Percentiles rank a stretch among this genome's conserved stretches.
These are phyloP conservation scores for Blastomyces emzantsi DNA, from an alignment of 2,329 filamentous ascomycete genomes.

Conservation along the genomic window DNA sequence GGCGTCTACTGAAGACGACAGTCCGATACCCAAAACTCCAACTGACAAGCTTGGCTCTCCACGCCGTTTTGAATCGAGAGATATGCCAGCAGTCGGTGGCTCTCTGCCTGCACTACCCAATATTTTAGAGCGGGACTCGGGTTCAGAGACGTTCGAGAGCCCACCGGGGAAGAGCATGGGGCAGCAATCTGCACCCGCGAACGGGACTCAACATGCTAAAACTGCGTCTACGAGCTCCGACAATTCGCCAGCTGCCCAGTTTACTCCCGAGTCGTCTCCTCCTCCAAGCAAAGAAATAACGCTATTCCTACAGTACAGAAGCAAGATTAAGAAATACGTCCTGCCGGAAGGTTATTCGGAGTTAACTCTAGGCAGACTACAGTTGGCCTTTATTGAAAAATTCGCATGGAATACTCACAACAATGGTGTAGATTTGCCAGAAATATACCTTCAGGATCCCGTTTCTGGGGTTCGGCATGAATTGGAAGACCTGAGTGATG, in stretches of 20 bases:
- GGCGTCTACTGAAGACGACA: conserved; percentile 27
- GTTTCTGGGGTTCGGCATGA: conserved; percentile 95
- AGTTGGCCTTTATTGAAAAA: conserved; percentile 96
- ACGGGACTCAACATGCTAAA: conserved; percentile 7
- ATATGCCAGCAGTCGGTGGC: conserved; percentile 42
- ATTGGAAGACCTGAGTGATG: conserved; percentile 81
- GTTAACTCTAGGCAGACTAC: conserved; percentile 75
- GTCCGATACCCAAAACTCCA: conserved; percentile 49
- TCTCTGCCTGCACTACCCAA: conserved; percentile 50
- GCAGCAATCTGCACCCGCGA: conserved; percentile 22
- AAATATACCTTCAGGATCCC: conserved; percentile 96
- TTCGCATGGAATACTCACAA: conserved; percentile 98
- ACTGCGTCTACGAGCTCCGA: conserved; percentile 11
- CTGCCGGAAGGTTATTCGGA: conserved; percentile 75
- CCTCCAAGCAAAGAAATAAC: conserved; percentile 79
- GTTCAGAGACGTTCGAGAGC: conserved; percentile 4
- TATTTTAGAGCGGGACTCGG: conserved; percentile 27
- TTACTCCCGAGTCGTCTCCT: conserved; percentile 55
- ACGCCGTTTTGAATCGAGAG: conserved; percentile 27
- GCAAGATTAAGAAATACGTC: conserved; percentile 92
- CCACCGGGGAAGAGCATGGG: conserved; percentile 16
- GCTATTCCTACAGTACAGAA: conserved; percentile 91
- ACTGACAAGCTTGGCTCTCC: conserved; percentile 53
- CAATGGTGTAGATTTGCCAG: conserved; percentile 83
- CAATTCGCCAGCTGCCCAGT: conserved; percentile 29